Base-by-base conservation (phyloP, 169 alveolate genomes). In the Neospora caninum region DNA sequence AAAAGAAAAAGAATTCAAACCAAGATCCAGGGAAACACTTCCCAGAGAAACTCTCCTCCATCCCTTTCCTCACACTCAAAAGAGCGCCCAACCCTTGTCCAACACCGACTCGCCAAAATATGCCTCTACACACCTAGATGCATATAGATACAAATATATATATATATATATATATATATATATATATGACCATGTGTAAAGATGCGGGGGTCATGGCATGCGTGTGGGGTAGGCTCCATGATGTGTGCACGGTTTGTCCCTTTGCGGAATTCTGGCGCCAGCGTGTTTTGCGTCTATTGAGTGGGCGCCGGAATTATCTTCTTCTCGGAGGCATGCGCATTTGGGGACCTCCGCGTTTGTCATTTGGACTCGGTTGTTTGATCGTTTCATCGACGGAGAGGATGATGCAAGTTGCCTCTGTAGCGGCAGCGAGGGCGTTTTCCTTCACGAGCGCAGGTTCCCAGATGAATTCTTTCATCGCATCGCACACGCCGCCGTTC, bases 331-430 rank as follows among this genome's bases (percentile, higher is more conserved):
- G 84, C 83, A 53, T 18, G 64, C 80, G 54, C 83, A n/a, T 58
- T 34, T 88, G 34, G 2, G 67, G 54, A 1, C 80, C 83, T n/a
- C 80, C 58, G 34, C 83, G 38, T 13, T 53, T 58, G 36, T 88
- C 92, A 16, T 88, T 69, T 27, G 92, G 92, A 83, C 16, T 64
- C 38, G 99, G 99, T 95, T 98, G 98, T 94, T 97, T 98, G 64
- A 99, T 98, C 27, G 99, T 99, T 96, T 99, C 99, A 95, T 99
- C 99, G 49, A 99, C 98, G 43, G 99, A 98, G 43, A 99, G 97
- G 84, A 99, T 98, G 67, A 98, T 96, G 94, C 99, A 98, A 16
- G 99, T 99, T 20, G 99, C 99, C 96, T 99, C 99, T 34, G 99
- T 98, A 0, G 99, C 99, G 70, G 99, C 98, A 94, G 98, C 97